Conservation (phyloP, 192 early-diverging fungal species). For the Spinellus fusiger region DNA sequence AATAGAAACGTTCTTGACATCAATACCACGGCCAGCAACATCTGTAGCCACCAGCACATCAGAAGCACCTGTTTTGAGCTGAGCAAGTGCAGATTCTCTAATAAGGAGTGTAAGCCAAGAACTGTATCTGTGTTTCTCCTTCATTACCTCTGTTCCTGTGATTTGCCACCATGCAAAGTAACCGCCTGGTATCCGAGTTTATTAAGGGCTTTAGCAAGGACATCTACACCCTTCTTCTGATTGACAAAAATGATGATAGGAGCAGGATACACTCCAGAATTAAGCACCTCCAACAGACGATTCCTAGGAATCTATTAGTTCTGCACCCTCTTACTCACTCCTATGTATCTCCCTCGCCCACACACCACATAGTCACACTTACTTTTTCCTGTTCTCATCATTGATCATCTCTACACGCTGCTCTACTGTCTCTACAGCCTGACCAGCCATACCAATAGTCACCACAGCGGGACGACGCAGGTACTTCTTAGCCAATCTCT, state of each 20-base stretch:
- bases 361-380: not conserved
- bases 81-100: slow-evolving; percentile 76
- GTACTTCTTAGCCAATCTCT: slow-evolving; percentile 91
- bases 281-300: slow-evolving; percentile 73
- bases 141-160: slow-evolving; percentile 79
- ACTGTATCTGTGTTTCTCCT: no score
- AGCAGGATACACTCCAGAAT: slow-evolving; percentile 57
- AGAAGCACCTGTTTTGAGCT: slow-evolving; percentile 74
- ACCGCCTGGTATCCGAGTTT: slow-evolving; percentile 66
- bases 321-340: not conserved
- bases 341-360: not conserved
- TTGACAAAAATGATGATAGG: slow-evolving; percentile 99
- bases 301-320: slow-evolving; percentile 37
- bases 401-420: slow-evolving; percentile 91
- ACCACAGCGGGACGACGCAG: slow-evolving; percentile 87
- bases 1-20: slow-evolving; percentile 93
- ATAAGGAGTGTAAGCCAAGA: not conserved
- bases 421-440: slow-evolving; percentile 94
- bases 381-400: slow-evolving; percentile 82
- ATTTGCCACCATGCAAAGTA: slow-evolving; percentile 92
- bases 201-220: slow-evolving; percentile 72
- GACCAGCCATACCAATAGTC: slow-evolving; percentile 93
- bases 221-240: slow-evolving; percentile 89
- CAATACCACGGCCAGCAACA: slow-evolving; percentile 98
- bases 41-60: slow-evolving; percentile 96